These are phyloP conservation scores for Neoconidiobolus thromboides DNA, from an alignment of 371 early-diverging fungal species.

Conservation along the genomic window DNA sequence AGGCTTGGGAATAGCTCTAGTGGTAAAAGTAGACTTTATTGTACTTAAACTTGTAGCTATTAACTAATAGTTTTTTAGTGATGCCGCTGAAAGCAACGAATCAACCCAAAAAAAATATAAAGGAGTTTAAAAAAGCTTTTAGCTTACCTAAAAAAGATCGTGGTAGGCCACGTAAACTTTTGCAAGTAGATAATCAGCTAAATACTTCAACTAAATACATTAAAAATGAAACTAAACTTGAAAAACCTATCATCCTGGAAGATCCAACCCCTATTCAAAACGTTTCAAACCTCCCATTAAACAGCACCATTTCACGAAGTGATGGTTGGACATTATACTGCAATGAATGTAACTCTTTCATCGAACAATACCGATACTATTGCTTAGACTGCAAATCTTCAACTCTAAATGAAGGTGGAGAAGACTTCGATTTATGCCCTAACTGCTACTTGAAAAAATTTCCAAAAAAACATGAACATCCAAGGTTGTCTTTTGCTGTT, in stretches of 20 bases:
- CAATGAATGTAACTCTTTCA: conserved; percentile 9
- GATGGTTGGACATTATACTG: conserved; percentile 10
- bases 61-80: too few relatives aligned
- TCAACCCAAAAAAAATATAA: too few relatives aligned
- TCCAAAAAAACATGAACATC: conserved; percentile 57
- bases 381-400: conserved; percentile 68
- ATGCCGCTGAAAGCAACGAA: too few relatives aligned
- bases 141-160: too few relatives aligned
- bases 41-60: too few relatives aligned
- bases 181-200: too few relatives aligned
- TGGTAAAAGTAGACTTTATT: too few relatives aligned
- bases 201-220: not conserved
- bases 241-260: not conserved
- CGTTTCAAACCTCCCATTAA: not conserved
- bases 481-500: conserved; percentile 53
- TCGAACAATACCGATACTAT: conserved; percentile 33
- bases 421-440: conserved; percentile 12
- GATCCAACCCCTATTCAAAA: not conserved
- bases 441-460: conserved; percentile 56
- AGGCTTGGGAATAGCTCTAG: too few relatives aligned
- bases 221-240: not conserved
- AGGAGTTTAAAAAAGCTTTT: too few relatives aligned
- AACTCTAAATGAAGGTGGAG: conserved; percentile 18
- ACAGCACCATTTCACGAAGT: not conserved
- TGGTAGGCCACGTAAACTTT: too few relatives aligned